These are phyloP conservation scores for Lepiota subincarnata DNA, from an alignment of 768 basidiomycete genomes.

Conservation along the genomic window DNA sequence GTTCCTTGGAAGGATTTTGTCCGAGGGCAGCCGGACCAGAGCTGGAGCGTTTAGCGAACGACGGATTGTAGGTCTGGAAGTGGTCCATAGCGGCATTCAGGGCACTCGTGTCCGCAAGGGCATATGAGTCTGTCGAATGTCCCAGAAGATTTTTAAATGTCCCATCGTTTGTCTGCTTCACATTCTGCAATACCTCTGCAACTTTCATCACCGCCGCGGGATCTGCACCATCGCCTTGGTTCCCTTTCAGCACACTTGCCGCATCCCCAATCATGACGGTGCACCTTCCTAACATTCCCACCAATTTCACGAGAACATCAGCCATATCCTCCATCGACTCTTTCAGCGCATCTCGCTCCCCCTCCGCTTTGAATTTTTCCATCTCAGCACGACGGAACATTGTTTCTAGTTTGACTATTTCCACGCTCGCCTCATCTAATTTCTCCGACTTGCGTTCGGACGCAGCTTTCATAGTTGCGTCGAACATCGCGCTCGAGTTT, in stretches of 20 bases:
- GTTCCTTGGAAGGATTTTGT: constrained; percentile 18
- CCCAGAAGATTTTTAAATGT: constrained; percentile 65
- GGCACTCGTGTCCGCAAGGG: constrained; percentile 29
- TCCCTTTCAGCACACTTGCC: constrained; percentile 32
- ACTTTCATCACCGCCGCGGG: constrained; percentile 40
- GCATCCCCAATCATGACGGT: constrained; percentile 67
- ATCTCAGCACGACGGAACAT: constrained; percentile 63
- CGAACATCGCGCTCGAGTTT: constrained; percentile 79
- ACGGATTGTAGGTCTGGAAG: constrained; percentile 48
- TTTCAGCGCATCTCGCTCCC: constrained; percentile 59
- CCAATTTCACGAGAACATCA: constrained; percentile 60
- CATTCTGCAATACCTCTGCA: constrained; percentile 43
- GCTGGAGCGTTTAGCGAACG: constrained; percentile 45
- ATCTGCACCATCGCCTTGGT: constrained; percentile 29
- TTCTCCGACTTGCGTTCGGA: constrained; percentile 77
- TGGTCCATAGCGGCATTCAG: constrained; percentile 37
- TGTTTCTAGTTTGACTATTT: constrained; percentile 70
- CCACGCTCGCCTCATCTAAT: constrained; percentile 64
- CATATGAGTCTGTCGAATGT: constrained; percentile 60
- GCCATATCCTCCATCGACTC: constrained; percentile 64
- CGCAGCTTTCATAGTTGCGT: constrained; percentile 80
- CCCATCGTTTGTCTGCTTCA: constrained; percentile 67
- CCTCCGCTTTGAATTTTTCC: constrained; percentile 63
- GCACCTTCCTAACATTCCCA: constrained; percentile 78
- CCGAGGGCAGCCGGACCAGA: constrained; percentile 47